A percentile compares a stretch with the other conserved stretches of the same genome.
Conservation (phyloP, 2,329 filamentous ascomycete genomes). For the Colletotrichum siamense region DNA sequence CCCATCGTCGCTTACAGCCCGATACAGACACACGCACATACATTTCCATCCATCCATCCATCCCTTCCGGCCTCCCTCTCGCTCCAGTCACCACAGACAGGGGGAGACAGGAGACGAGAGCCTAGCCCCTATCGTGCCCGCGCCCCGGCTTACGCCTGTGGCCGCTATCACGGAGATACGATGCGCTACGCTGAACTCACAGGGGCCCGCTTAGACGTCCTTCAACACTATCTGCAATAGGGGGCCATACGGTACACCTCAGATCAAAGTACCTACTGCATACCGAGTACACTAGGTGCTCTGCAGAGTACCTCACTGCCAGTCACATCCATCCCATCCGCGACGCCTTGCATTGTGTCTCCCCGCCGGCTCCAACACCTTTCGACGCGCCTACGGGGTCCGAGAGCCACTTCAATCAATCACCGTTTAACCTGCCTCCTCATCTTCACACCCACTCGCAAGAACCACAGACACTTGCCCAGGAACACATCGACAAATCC, state of each 20-base stretch:
- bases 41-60: background rate
- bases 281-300: background rate
- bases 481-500: slow-evolving; percentile 7
- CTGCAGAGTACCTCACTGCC: background rate
- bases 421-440: background rate
- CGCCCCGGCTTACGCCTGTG: background rate
- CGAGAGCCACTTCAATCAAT: background rate
- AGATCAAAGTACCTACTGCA: background rate
- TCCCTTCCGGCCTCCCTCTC: background rate
- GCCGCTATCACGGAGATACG: background rate
- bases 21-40: background rate
- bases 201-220: background rate
- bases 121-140: background rate
- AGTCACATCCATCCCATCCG: background rate
- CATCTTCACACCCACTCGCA: background rate
- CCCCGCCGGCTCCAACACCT: background rate
- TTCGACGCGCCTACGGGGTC: background rate
- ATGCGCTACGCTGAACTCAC: background rate
- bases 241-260: background rate
- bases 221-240: background rate
- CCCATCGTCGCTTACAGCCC: background rate
- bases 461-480: background rate
- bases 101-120: background rate
- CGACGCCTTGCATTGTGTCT: background rate
- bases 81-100: background rate